Base-by-base conservation (phyloP, 768 basidiomycete genomes). In the Gelatoporia subvermispora region DNA sequence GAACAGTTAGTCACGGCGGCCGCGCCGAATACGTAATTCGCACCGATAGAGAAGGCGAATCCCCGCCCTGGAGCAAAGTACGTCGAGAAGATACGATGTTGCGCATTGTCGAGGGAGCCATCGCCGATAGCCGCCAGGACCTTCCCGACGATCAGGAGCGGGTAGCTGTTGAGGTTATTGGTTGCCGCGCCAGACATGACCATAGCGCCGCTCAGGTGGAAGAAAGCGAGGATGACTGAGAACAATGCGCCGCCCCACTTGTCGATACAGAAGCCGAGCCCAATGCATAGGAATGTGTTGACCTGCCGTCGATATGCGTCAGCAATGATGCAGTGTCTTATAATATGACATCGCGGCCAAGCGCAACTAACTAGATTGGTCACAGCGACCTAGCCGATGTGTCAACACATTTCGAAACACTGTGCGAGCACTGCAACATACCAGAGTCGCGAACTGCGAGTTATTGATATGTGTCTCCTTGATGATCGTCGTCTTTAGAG, bases 21-120 rank as follows among this genome's bases (percentile, higher is more conserved):
- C n/a, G 34, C 38, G 1, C n/a, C 2, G 20, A 35, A 17, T 2
- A 21, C 18, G 34, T 24, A 16, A 45, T 35, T 45, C 59, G 43
- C 31, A 59, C 64, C 66, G 40, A 70, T 69, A 22, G 69, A 69
- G 49, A 66, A 66, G 20, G 64, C 70, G 45, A 71, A 69, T 10
- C 72, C 72, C 35, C 60, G 60, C n/a, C 72, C 72, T 13, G 69
- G 69, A 3, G 68, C 69, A 43, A 73, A 72, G 55, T 73, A 73
- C 5, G 72, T 71, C 20, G 70, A 66, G 59, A 73, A 70, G 22
- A 73, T 70, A 16, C 70, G 64, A 54, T 73, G 72, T 52, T 73
- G 71, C 2, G 70, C 70, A 49, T 71, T 72, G 53, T 72, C 71
- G 21, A 72, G 53, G 24, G 68, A 70, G 17, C 71, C 68, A 49